Evolutionary conservation across 73 alveolate genomes (phyloP).

Genomic region (Paramecium bursaria): DNA sequence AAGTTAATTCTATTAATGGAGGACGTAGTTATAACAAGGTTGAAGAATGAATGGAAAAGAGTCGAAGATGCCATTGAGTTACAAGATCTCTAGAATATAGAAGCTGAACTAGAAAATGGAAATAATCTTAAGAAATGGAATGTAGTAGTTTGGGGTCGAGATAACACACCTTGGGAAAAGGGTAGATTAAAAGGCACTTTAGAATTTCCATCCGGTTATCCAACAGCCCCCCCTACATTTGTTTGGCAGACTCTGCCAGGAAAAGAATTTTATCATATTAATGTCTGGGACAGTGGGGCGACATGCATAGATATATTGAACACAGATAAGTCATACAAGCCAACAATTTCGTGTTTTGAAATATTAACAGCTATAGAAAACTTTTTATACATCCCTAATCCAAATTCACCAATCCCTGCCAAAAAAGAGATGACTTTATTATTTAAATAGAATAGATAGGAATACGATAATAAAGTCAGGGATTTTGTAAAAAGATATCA

Average conservation of each 20-base stretch:
- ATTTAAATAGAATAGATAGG: neutral
- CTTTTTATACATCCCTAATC: constrained; percentile 51
- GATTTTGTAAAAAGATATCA: constrained; percentile 27
- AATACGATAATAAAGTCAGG: neutral
- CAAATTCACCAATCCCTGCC: constrained; percentile 22
- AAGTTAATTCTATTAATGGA: no score
- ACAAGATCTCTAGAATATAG: no score
- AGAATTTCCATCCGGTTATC: neutral
- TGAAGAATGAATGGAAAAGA: no score
- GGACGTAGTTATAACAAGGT: no score
- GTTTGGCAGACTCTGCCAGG: neutral
- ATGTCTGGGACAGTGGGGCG: neutral
- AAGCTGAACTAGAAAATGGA: no score
- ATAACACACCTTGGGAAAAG: constrained; percentile 21
- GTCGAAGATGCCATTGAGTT: no score
- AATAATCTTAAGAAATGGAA: constrained; percentile 29
- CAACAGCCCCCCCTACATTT: neutral
- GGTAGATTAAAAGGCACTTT: constrained; percentile 7
- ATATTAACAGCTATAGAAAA: constrained; percentile 24
- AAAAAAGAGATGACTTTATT: neutral
- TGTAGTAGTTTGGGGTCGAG: constrained; percentile 28
- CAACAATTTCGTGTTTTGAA: constrained; percentile 18
- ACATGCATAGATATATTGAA: constrained; percentile 38
- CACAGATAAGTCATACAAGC: neutral
- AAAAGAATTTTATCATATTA: constrained; percentile 9